Conservation (phyloP, 1,284 basidiomycete genomes). For the Ceraceosorus bombacis region DNA sequence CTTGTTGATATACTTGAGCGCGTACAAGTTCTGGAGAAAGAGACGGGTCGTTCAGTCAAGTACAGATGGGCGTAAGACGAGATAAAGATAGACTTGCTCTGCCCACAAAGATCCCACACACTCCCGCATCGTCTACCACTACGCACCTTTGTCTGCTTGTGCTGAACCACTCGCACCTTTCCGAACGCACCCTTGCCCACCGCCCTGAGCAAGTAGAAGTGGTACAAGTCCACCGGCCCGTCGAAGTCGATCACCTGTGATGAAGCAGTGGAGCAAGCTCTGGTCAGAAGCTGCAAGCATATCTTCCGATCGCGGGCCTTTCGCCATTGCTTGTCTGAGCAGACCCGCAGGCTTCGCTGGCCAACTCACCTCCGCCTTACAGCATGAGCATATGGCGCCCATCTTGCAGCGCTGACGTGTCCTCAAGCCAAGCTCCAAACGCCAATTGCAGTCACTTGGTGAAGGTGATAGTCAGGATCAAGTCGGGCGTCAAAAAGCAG, state of each 20-base stretch:
- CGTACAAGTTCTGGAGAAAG: constrained; percentile 58
- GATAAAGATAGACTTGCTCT: not conserved
- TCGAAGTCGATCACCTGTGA: constrained; percentile 91
- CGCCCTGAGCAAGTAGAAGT: constrained; percentile 84
- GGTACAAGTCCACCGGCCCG: constrained; percentile 91
- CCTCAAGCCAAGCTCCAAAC: too few species aligned
- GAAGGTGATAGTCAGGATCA: too few species aligned
- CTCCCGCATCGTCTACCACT: not conserved
- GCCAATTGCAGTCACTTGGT: too few species aligned
- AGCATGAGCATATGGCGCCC: not conserved
- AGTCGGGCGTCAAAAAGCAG: too few species aligned
- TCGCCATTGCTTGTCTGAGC: not conserved
- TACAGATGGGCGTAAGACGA: not conserved
- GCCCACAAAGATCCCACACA: not conserved
- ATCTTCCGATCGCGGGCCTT: not conserved
- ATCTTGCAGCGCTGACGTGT: not conserved
- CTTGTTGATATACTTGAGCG: constrained; percentile 99
- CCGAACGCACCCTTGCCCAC: constrained; percentile 98
- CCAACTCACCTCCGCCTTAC: constrained; percentile 4
- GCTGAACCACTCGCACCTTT: constrained; percentile 97
- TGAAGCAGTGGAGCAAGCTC: not conserved
- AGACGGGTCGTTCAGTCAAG: not conserved
- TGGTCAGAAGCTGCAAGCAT: not conserved
- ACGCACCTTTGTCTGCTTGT: constrained; percentile 81
- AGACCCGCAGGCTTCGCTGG: not conserved